Conservation (phyloP, 805 yeast species). For the Starmerella vaccinii region DNA sequence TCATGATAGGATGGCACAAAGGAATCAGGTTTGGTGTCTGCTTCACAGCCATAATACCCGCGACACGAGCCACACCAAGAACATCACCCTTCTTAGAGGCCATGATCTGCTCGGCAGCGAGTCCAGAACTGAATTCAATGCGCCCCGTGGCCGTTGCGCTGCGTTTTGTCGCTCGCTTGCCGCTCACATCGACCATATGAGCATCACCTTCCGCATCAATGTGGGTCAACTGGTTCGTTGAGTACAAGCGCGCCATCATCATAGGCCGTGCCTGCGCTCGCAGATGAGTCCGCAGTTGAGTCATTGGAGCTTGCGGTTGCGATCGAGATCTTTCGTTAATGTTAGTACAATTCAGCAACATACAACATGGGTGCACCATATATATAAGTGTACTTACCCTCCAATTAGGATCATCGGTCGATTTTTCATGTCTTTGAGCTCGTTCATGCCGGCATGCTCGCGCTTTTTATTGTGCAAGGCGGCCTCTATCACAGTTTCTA, state of each 20-base stretch:
- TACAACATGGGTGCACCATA: not conserved
- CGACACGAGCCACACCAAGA: constrained; percentile 38
- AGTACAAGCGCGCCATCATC: not conserved
- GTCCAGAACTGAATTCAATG: constrained; percentile 34
- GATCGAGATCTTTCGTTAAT: not conserved
- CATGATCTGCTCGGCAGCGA: constrained; percentile 31
- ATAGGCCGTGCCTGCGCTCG: too few species aligned
- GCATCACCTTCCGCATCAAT: constrained; percentile 37
- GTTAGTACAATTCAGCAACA: not conserved
- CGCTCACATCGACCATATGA: constrained; percentile 41
- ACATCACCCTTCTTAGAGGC: constrained; percentile 45
- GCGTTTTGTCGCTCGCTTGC: constrained; percentile 35
- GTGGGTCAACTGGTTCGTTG: constrained; percentile 30
- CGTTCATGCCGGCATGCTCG: constrained; percentile 44
- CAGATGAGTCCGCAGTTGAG: too few species aligned
- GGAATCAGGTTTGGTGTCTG: constrained; percentile 40
- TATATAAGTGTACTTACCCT: constrained; percentile 32
- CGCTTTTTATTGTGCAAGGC: constrained; percentile 42
- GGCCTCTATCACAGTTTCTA: constrained; percentile 35
- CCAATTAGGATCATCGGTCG: constrained; percentile 51
- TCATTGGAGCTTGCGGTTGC: not conserved
- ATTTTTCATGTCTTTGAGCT: constrained; percentile 38
- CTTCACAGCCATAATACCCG: constrained; percentile 46
- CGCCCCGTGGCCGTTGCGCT: constrained; percentile 38
- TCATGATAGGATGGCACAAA: constrained; percentile 40